Base-by-base conservation (phyloP, 352 stramenopile species). In the Phytopythium cucurbitacearum region DNA sequence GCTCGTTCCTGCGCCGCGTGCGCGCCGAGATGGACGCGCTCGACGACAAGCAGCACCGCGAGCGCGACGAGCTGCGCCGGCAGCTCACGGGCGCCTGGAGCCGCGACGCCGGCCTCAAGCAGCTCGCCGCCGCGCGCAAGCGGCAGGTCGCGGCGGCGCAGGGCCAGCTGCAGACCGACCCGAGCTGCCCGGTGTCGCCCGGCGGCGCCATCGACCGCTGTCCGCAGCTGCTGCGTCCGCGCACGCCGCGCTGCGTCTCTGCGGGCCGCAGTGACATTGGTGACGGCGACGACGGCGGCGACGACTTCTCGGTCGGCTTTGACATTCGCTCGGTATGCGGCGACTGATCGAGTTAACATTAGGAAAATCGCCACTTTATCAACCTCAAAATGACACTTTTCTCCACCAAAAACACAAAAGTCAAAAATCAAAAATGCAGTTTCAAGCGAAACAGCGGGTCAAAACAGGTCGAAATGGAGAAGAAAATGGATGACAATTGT, bases 301-400 rank as follows among this genome's bases (percentile, higher is more conserved):
- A 72, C 36, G 73, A 91, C 49, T 91, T 72, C 58, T 90, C 80
- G 0, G 80, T 90, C 3, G 80, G 80, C 21, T 90, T 88, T 43
- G 76, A 90, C 62, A 83, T 88, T 51, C 80, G 76, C 0, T 85
- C 76, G 3, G 62, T 81, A 15, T 77, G 64, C 52, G 62, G 60
- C 0, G 68, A 72, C n/a, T 76, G 40, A 64, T 4, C 16, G 3
- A 3, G 4, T 12, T n/a, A 10, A 5, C 40, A 44, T 15, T 44
- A 28, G 21, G 21, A 28, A 28, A 28, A 28, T 28, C 21, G 21
- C 21, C 21, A 28, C 21, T 28, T 28, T 28, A 28, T 28, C 21
- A 28, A 28, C 21, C 21, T 2, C 21, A 28, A 28, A 28, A 28
- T 28, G 21, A 28, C 21, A 28, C 21, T 28, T 28, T 28, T 28